Base-by-base conservation (phyloP, 208 protist genomes). In the Endotrypanum monterogeii region DNA sequence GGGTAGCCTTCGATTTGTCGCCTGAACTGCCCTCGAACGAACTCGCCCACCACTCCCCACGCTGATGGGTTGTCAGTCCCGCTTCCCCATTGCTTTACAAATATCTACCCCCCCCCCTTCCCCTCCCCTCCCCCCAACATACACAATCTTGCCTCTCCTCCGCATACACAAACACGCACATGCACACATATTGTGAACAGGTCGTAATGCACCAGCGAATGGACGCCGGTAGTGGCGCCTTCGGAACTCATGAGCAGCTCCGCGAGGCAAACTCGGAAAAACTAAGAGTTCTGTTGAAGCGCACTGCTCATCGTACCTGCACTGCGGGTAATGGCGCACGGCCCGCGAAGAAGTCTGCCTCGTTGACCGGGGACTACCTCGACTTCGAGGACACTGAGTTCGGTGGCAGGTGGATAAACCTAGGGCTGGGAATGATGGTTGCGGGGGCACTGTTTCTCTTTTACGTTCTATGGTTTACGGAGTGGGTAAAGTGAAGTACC, bases 381-480 rank as follows among this genome's bases (percentile, higher is more conserved):
- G 80, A 88, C 65, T 88, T 80, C 35, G 76, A 85, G 12, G 46
- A 74, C 28, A 30, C 62, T 0, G 76, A 80, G 14, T 81, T 82
- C 70, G 77, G 76, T 23, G 74, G 70, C 25, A 60, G 39, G 51
- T 79, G 62, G 54, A 79, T 84, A 11, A 85, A 88, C 56, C 9
- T 85, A 8, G 60, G 68, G 30, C 76, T 46, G 61, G 77, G 41
- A 5, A 20, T 60, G 46, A 37, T 84, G 37, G 55, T 88, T 0
- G 66, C 57, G 39, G 41, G 72, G 14, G 80, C 83, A 7, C 62
- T 88, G 5, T 3, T 82, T 6, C 55, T 88, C 18, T 78, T 88
- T n/a, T 88, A 88, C 54, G 76, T 85, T 7, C 35, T 88, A 35
- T 88, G 83, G 83, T 88, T 88, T 68, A 88, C 83, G 5, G 73